Conservation (phyloP, 352 stramenopile species). For the Globisporangium polare region DNA sequence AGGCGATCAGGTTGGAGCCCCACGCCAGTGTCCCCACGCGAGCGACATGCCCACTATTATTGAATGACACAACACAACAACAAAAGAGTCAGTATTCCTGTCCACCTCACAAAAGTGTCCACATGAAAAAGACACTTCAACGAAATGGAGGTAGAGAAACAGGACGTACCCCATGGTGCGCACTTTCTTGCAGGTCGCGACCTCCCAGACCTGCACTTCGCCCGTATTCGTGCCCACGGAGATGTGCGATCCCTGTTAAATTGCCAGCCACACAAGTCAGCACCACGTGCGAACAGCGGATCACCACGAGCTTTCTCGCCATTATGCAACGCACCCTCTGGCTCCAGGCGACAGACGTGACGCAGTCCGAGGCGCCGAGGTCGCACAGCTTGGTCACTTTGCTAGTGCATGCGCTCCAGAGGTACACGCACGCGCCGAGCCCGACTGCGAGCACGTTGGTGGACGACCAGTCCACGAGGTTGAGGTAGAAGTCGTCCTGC, state of each 20-base stretch:
- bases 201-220: constrained; percentile 95
- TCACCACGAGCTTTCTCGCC: neutral
- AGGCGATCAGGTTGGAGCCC: constrained; percentile 89
- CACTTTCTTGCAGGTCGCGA: constrained; percentile 80
- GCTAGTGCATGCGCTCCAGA: constrained; percentile 92
- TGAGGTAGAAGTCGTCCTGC: constrained; percentile 98
- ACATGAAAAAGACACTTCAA: constrained; percentile 1
- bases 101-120: neutral
- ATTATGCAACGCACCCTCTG: constrained; percentile 49
- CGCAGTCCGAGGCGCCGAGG: constrained; percentile 62
- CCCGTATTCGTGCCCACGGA: constrained; percentile 93
- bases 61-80: neutral
- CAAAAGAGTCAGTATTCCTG: constrained; percentile 5
- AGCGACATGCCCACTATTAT: constrained; percentile 84
- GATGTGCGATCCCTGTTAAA: constrained; percentile 79
- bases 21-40: constrained; percentile 93
- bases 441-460: constrained; percentile 95
- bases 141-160: neutral
- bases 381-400: constrained; percentile 95
- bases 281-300: neutral
- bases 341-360: constrained; percentile 95
- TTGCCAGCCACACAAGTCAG: neutral
- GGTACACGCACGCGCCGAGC: constrained; percentile 92
- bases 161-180: constrained; percentile 80
- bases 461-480: constrained; percentile 96